phyloP scores from a whole-genome alignment of 768 basidiomycete genomes.

The Lentinula sp. region DNA sequence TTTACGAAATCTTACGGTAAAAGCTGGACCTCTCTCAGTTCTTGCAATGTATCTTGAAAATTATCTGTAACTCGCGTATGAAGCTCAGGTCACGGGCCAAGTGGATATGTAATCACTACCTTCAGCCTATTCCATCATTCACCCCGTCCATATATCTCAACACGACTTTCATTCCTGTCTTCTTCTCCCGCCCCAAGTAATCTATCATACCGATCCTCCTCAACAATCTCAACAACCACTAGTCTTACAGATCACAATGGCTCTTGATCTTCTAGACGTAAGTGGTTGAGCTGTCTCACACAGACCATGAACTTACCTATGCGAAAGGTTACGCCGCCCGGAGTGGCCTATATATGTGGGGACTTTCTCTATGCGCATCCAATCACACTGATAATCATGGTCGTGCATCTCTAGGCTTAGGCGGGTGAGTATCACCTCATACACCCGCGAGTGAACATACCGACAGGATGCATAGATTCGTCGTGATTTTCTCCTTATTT shows the following conservation, averaged over 20 bases:
- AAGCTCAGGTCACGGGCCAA: too few species aligned
- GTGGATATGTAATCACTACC: too few species aligned
- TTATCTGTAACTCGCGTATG: too few species aligned
- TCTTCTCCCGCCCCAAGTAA: too few species aligned
- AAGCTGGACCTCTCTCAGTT: too few species aligned
- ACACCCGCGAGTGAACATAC: neutral
- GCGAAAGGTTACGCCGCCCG: slow-evolving; percentile 42
- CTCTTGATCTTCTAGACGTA: neutral
- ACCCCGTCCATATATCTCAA: too few species aligned
- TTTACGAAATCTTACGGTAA: too few species aligned
- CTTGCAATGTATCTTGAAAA: too few species aligned
- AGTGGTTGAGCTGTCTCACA: neutral
- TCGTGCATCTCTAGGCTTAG: neutral
- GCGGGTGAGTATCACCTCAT: slow-evolving; percentile 5
- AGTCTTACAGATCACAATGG: neutral
- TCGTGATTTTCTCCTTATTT: slow-evolving; percentile 65
- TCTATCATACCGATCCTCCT: too few species aligned
- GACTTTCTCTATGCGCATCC: neutral
- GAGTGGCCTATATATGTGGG: slow-evolving; percentile 51
- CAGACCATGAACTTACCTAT: slow-evolving; percentile 17
- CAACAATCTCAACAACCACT: too few species aligned
- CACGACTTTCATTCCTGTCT: too few species aligned
- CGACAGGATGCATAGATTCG: slow-evolving; percentile 13
- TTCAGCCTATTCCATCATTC: too few species aligned
- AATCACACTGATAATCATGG: neutral